Conservation (phyloP, 2,329 filamentous ascomycete genomes). For the Penicillium oxalicum region DNA sequence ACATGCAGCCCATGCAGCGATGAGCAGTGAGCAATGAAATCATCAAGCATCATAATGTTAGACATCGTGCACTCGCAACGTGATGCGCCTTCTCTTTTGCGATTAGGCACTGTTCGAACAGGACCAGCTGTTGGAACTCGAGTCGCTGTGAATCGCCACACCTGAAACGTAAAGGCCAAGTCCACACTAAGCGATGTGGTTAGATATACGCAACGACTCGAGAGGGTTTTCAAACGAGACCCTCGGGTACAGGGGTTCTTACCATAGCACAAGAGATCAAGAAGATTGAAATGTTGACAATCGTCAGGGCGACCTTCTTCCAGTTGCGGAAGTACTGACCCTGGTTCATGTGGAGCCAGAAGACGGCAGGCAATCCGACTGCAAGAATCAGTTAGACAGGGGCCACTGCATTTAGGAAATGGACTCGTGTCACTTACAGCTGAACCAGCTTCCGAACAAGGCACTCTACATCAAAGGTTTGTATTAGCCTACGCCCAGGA, state of each 20-base stretch:
- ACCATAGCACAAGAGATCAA: constrained; percentile 21
- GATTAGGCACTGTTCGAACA: constrained; percentile 22
- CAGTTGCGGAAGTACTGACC: constrained; percentile 26
- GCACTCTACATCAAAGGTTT: constrained; percentile 36
- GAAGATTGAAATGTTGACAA: constrained; percentile 20
- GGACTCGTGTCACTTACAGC: constrained; percentile 30
- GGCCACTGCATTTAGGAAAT: background rate
- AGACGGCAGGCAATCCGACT: constrained; percentile 37
- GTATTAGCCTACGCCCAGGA: constrained; percentile 6
- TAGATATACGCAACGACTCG: constrained; percentile 1
- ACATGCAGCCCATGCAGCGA: too few species aligned
- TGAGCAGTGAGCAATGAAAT: too few species aligned
- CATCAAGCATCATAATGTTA: too few species aligned
- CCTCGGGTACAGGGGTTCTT: background rate
- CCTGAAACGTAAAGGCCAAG: constrained; percentile 25
- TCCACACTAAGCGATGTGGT: constrained; percentile 15
- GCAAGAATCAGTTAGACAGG: constrained; percentile 6
- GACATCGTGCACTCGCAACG: too few species aligned
- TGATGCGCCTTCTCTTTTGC: background rate
- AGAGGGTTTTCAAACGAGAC: background rate
- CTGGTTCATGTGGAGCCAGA: constrained; percentile 33
- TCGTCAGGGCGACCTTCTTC: constrained; percentile 25
- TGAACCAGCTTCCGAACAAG: constrained; percentile 63
- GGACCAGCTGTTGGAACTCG: constrained; percentile 19
- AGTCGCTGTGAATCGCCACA: constrained; percentile 23